phyloP scores from a whole-genome alignment of 2,329 filamentous ascomycete genomes.

The Scytalidium sp. region DNA sequence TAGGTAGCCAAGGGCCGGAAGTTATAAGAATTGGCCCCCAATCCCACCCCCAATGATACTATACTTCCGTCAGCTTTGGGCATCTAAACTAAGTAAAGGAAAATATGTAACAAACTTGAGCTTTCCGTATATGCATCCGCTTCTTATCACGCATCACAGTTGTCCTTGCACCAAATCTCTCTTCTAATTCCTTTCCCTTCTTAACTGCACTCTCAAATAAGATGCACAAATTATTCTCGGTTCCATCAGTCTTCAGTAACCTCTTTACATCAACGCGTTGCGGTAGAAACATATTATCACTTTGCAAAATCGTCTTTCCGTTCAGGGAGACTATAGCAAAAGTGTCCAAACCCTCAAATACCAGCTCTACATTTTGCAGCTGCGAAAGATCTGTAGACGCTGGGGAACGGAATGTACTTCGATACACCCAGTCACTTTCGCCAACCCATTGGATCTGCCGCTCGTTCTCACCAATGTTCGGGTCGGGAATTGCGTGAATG shows the following conservation, averaged over 20 bases:
- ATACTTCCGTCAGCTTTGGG: too few species aligned
- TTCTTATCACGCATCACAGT: not conserved
- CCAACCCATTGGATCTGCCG: slow-evolving; percentile 46
- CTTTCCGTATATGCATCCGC: not conserved
- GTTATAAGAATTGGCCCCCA: slow-evolving; percentile 67
- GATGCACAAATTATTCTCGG: slow-evolving; percentile 49
- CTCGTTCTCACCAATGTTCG: slow-evolving; percentile 48
- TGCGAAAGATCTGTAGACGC: slow-evolving; percentile 20
- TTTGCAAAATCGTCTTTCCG: slow-evolving; percentile 46
- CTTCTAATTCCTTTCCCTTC: not conserved
- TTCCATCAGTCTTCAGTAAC: slow-evolving; percentile 19
- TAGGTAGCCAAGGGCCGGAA: slow-evolving; percentile 66
- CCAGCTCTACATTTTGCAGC: slow-evolving; percentile 40
- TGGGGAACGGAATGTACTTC: slow-evolving; percentile 3
- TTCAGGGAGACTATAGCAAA: slow-evolving; percentile 60
- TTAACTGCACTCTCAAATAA: slow-evolving; percentile 35
- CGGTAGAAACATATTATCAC: slow-evolving; percentile 62
- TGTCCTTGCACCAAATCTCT: not conserved
- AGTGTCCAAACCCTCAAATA: slow-evolving; percentile 64
- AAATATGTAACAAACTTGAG: too few species aligned
- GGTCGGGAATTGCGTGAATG: slow-evolving; percentile 36
- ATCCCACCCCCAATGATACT: slow-evolving; percentile 49
- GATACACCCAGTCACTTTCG: slow-evolving; percentile 43
- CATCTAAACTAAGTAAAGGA: too few species aligned
- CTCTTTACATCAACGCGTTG: slow-evolving; percentile 51